Evolutionary conservation across 768 basidiomycete genomes (phyloP), one percentile per base, ranked within the genome.

Genomic region (Auricularia sp.): DNA sequence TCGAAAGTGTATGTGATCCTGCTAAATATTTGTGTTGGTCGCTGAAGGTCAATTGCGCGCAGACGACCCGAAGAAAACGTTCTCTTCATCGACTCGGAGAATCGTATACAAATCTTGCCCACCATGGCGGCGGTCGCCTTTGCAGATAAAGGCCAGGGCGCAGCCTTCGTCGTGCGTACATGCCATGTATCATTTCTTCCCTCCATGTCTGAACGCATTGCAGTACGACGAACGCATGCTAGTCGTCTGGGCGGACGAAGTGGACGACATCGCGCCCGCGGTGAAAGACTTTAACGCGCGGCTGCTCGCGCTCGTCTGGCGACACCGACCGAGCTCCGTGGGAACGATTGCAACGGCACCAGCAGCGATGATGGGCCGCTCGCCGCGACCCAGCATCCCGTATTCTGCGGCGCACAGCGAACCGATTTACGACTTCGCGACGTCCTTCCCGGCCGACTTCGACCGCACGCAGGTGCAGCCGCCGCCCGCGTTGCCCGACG

Each of bases 231-330:
- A 65, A 51, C 58, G 64, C 29, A 54, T 65, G 33, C 21, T 65
- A 18, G 42, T 65, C 37, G 64, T 62, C 16, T 65, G 64, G 64
- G 51, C 64, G 14, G 64, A 65, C 36, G 24, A 39, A 8, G 64
- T 65, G 10, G 64, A 65, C 35, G 59, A 62, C 24, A 65, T 65
- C 33, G 39, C 45, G 8, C 74, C 80, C 61, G 78, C 74, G 33
- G 77, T 75, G 61, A 77, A 76, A 65, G 82, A 84, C 68, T 81
- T 85, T 63, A 83, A 85, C 67, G 81, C 83, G 24, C 86, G 86
- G 68, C 80, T 94, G 71, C 90, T 93, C 78, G 85, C 85, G 11
- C 47, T 51, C 10, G 47, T 51, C 47, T 51, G 47, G 47, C 14
- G 21, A 21, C 47, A 51, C 16, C 47, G 47, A 6, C 18, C 47